phyloP scores from a whole-genome alignment of 208 protist species.

The Giardia muris region DNA sequence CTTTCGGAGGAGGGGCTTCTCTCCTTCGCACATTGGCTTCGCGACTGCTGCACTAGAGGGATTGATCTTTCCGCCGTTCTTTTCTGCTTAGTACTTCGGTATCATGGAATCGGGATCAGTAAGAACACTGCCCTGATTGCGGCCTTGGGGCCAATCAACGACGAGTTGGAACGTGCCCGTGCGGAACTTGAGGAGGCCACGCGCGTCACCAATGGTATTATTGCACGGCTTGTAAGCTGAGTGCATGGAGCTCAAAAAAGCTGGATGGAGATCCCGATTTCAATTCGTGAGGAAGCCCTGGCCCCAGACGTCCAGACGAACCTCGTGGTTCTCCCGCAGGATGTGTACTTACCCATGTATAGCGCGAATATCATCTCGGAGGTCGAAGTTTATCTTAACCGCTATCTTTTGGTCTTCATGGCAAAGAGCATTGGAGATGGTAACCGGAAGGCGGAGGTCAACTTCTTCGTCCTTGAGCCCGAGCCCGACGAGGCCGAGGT shows the following conservation, averaged over 20 bases:
- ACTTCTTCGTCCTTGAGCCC: neutral
- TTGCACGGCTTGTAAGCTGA: neutral
- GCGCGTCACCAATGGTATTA: neutral
- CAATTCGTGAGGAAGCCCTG: neutral
- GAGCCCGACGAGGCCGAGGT: neutral
- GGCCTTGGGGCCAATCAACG: neutral
- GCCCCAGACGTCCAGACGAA: neutral
- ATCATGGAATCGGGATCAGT: neutral
- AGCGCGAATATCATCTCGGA: neutral
- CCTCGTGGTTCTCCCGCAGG: neutral
- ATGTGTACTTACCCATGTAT: neutral
- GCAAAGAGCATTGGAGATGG: neutral
- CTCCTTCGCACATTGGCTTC: neutral
- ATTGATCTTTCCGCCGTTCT: neutral
- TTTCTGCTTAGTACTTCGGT: neutral
- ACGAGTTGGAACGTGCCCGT: neutral
- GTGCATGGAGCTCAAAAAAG: neutral
- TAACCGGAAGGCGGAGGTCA: neutral
- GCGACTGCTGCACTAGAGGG: neutral
- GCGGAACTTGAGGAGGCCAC: too few relatives aligned
- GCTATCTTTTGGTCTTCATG: slow-evolving; percentile 1
- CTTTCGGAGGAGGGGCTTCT: neutral
- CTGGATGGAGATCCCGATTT: neutral
- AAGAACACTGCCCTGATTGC: neutral
- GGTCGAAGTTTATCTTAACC: neutral